Conservation (phyloP, 257 asterid species). For the Solanum chiquidenum region DNA sequence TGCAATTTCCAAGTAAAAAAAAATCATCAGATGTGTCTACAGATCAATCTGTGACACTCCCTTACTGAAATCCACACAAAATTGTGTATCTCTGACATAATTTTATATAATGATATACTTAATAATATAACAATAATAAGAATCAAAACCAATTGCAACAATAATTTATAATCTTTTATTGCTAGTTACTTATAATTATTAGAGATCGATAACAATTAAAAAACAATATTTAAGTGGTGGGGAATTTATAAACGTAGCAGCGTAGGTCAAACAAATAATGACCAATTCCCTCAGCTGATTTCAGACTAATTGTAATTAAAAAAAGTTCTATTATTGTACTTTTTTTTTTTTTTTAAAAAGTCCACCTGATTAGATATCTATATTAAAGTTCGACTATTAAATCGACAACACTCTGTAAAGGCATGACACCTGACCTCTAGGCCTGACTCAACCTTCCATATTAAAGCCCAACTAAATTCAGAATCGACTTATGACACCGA, state of each 20-base stretch:
- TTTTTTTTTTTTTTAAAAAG: too few relatives aligned
- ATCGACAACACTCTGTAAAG: too few relatives aligned
- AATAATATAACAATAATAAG: background rate
- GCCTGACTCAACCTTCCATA: background rate
- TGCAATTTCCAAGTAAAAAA: background rate
- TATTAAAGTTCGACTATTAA: too few relatives aligned
- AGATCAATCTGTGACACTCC: background rate
- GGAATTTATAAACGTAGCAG: background rate
- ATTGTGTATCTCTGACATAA: background rate
- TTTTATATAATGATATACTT: background rate
- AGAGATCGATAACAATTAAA: background rate
- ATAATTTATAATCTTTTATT: background rate
- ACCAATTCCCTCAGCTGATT: background rate
- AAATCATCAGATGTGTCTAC: background rate
- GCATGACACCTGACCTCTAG: too few relatives aligned
- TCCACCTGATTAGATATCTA: accelerated
- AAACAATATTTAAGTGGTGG: background rate
- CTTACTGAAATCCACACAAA: background rate
- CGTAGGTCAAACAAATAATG: background rate
- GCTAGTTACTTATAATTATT: background rate
- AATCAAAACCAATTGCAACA: background rate
- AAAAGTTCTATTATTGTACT: background rate
- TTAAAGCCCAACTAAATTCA: background rate
- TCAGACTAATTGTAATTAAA: background rate
- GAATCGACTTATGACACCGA: accelerated